These are phyloP conservation scores for Cyberlindnera saturnus DNA, from an alignment of 805 yeast species.

Conservation along the genomic window DNA sequence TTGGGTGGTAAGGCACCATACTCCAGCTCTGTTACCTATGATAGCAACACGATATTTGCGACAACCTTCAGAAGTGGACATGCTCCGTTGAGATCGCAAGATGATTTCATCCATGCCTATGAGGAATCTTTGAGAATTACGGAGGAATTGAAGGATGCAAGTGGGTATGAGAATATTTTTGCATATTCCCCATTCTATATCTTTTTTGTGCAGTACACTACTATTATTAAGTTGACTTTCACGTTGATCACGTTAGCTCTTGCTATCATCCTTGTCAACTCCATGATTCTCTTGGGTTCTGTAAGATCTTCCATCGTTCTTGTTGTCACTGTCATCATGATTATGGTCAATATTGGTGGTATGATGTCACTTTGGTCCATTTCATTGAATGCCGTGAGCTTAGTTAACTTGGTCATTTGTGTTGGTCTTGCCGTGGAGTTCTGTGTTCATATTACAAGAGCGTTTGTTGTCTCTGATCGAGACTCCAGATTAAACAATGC, in stretches of 20 bases:
- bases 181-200: constrained; percentile 93
- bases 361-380: constrained; percentile 70
- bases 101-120: constrained; percentile 78
- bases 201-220: constrained; percentile 81
- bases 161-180: constrained; percentile 51
- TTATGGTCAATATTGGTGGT: constrained; percentile 72
- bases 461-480: constrained; percentile 42
- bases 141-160: constrained; percentile 38
- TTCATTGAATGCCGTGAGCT: constrained; percentile 79
- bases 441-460: constrained; percentile 79
- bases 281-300: constrained; percentile 63
- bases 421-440: constrained; percentile 92
- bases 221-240: constrained; percentile 56
- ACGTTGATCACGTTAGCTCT: constrained; percentile 48
- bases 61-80: constrained; percentile 80
- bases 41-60: constrained; percentile 38
- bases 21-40: constrained; percentile 45
- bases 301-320: constrained; percentile 51
- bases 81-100: constrained; percentile 70
- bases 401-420: constrained; percentile 89
- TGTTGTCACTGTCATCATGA: constrained; percentile 51
- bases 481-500: constrained; percentile 27
- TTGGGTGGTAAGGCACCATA: constrained; percentile 95
- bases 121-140: constrained; percentile 64
- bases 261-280: constrained; percentile 42